phyloP scores from a whole-genome alignment of 306 rosid species.

The Acacia melanoxylon region DNA sequence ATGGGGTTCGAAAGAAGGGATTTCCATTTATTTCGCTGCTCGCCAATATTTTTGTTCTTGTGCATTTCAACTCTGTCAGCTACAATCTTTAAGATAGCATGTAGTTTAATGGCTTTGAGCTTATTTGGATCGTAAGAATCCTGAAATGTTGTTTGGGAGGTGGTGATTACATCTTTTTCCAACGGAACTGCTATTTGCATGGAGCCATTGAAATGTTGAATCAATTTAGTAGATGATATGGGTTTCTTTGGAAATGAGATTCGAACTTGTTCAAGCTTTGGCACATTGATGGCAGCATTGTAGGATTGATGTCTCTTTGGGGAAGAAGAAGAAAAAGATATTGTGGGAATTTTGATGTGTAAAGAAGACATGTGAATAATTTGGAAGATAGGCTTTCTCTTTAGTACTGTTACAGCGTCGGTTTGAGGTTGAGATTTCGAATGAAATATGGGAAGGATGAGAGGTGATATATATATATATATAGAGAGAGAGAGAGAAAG shows the following conservation, averaged over 20 bases:
- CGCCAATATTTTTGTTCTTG: conserved; percentile 38
- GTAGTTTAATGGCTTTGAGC: conserved; percentile 37
- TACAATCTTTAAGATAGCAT: conserved; percentile 47
- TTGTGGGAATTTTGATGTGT: conserved; percentile 29
- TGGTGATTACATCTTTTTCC: not conserved
- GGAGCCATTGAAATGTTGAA: conserved; percentile 22
- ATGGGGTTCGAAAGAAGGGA: conserved; percentile 49
- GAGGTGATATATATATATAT: not conserved
- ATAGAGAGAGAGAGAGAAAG: too few species aligned
- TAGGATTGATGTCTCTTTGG: conserved; percentile 32
- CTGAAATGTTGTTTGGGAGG: not conserved
- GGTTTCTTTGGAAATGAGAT: conserved; percentile 27
- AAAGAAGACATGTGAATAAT: conserved; percentile 27
- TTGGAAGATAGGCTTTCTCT: not conserved
- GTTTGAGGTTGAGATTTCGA: not conserved
- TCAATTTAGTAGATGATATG: not conserved
- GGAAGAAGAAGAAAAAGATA: conserved; percentile 26
- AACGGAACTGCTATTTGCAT: not conserved
- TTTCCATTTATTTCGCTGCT: conserved; percentile 66
- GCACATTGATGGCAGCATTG: conserved; percentile 45
- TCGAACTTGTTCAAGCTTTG: conserved; percentile 32
- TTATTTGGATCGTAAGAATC: not conserved
- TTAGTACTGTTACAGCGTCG: not conserved
- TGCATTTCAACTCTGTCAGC: conserved; percentile 65
- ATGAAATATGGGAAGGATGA: not conserved